These are phyloP conservation scores for Cutaneotrichosporon dermatis DNA, from an alignment of 1,284 basidiomycete genomes.

Conservation along the genomic window DNA sequence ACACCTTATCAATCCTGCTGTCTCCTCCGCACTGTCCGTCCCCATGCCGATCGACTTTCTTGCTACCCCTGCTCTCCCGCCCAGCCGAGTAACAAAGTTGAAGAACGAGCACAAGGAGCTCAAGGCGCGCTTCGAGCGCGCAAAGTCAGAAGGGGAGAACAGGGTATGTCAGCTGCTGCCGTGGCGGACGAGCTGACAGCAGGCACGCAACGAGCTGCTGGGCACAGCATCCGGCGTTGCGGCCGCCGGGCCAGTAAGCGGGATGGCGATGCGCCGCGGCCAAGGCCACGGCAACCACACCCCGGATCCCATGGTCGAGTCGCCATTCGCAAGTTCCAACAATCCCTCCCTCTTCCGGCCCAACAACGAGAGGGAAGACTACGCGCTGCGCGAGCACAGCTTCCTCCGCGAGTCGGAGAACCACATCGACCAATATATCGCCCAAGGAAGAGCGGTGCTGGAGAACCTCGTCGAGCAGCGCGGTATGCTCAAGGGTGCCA, in stretches of 20 bases:
- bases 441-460: slow-evolving; percentile 81
- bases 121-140: slow-evolving; percentile 49
- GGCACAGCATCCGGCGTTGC: slow-evolving; percentile 28
- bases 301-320: slow-evolving; percentile 41
- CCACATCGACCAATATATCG: slow-evolving; percentile 78
- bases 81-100: slow-evolving; percentile 50
- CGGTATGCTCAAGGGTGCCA: slow-evolving; percentile 85
- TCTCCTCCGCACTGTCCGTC: no score
- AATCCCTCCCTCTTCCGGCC: slow-evolving; percentile 61
- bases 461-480: slow-evolving; percentile 87
- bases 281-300: slow-evolving; percentile 52
- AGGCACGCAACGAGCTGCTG: slow-evolving; percentile 5
- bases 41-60: no score
- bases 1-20: no score
- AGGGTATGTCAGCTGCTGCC: slow-evolving; percentile 24
- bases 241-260: slow-evolving; percentile 28
- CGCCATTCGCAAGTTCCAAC: slow-evolving; percentile 50
- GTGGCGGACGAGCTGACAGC: background rate
- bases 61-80: background rate
- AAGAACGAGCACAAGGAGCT: slow-evolving; percentile 50
- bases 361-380: slow-evolving; percentile 60
- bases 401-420: slow-evolving; percentile 77
- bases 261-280: slow-evolving; percentile 28
- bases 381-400: slow-evolving; percentile 76
- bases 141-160: slow-evolving; percentile 45